Evolutionary conservation across 768 basidiomycete genomes (phyloP), one percentile per base, ranked within the genome.

Genomic region (Daedaleopsis sinensis): DNA sequence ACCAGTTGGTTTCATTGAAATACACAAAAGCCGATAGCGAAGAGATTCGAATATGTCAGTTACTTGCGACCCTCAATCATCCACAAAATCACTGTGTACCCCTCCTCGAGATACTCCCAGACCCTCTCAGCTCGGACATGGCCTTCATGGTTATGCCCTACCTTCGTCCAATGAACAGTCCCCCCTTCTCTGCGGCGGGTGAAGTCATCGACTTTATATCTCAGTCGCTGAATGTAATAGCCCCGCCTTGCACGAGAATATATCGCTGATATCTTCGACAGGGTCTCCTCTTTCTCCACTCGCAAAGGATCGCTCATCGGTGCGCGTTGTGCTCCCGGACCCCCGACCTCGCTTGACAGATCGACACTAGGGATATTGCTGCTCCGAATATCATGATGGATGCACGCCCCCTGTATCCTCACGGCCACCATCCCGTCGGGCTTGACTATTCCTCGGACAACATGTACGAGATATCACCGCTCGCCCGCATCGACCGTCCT

Each of bases 391-490:
- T 69, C 44, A 67, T 69, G 68, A 67, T 69, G 64, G 68, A 69
- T 21, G 68, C 56, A 1, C 37, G 58, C 6, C 38, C 62, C 0
- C n/a, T 69, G 15, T 69, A 48, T 27, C 68, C 68, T 1, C 9
- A 64, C 1, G 68, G 64, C 5, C 64, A 69, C 39, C 68, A 69
- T 44, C 68, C 65, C 1, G 57, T 76, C 9, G 65, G 71, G 6
- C 65, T 67, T 0, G 65, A 73, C 43, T 71, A 58, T 39, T 67
- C 77, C 19, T 69, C 70, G 0, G 77, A 79, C 57, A 74, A 72
- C 3, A 61, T 75, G 13, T 70, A 72, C 2, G 58, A 66, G 27
- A 32, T 1, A 52, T 76, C n/a, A 38, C 58, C 9, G 74, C 75
- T 0, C 59, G 63, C 73, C 0, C 69, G 77, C 19, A 72, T 73